Evolutionary conservation across 179 eudicot species (phyloP).

Genomic region (Sideroxylon spinosum): DNA sequence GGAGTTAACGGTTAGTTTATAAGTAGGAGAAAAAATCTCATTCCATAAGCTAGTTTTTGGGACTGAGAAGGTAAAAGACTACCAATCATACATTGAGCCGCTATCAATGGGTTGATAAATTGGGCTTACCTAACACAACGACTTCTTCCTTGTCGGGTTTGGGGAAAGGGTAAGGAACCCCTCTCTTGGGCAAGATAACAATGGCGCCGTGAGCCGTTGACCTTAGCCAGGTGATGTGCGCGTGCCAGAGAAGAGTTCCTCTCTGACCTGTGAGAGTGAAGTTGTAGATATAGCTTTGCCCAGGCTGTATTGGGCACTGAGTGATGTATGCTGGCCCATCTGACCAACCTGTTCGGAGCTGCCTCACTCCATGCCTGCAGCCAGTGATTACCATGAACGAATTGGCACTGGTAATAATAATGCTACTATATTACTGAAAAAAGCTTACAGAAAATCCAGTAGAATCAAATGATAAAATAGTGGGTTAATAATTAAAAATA

Average conservation of each 20-base stretch:
- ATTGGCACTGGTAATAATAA: no score
- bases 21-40: background rate
- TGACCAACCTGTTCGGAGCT: slow-evolving; percentile 68
- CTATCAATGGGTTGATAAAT: background rate
- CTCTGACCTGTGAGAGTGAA: slow-evolving; percentile 72
- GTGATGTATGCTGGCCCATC: slow-evolving; percentile 79
- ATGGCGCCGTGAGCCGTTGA: slow-evolving; percentile 74
- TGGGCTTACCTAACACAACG: slow-evolving; percentile 45
- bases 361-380: slow-evolving; percentile 65
- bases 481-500: no score
- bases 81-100: no score
- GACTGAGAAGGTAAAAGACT: no score
- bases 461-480: no score
- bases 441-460: no score
- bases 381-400: no score
- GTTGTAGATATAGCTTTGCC: slow-evolving; percentile 55
- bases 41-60: no score
- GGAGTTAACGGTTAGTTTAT: no score
- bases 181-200: slow-evolving; percentile 56
- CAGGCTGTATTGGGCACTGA: slow-evolving; percentile 67
- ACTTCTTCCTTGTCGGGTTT: slow-evolving; percentile 53
- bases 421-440: no score
- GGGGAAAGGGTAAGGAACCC: slow-evolving; percentile 68
- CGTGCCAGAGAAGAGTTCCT: slow-evolving; percentile 81
- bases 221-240: slow-evolving; percentile 69